Base-by-base conservation (phyloP, 177 flowering plant genomes). In the Tripterygium wilfordii region DNA sequence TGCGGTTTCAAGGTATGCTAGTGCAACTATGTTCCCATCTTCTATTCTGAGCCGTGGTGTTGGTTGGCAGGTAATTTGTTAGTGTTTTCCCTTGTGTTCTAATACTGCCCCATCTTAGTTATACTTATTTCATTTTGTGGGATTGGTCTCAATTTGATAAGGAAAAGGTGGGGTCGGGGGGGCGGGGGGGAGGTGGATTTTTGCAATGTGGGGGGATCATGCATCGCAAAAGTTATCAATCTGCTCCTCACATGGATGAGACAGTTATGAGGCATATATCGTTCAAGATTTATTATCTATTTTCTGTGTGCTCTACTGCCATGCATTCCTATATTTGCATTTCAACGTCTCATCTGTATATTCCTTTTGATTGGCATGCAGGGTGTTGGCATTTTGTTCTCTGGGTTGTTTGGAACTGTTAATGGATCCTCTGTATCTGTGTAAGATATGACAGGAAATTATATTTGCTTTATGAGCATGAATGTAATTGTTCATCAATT, bases 61-160 rank as follows among this genome's bases (percentile, higher is more conserved):
- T 49, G 95, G 95, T 46, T 86, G 95, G 95, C 95, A 83, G 91
- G 95, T 86, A 69, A 55, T 10, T n/a, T n/a, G n/a, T n/a, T n/a
- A n/a, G n/a, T n/a, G n/a, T n/a, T n/a, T n/a, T n/a, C n/a, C n/a
- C n/a, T n/a, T n/a, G n/a, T n/a, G n/a, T n/a, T n/a, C n/a, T n/a
- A n/a, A n/a, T n/a, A n/a, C n/a, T n/a, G n/a, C n/a, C n/a, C n/a
- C n/a, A n/a, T n/a, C n/a, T n/a, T n/a, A n/a, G n/a, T n/a, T n/a
- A n/a, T n/a, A n/a, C n/a, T n/a, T n/a, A n/a, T n/a, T n/a, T n/a
- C n/a, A n/a, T n/a, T n/a, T n/a, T n/a, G n/a, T n/a, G n/a, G n/a
- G n/a, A n/a, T n/a, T n/a, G n/a, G n/a, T n/a, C n/a, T n/a, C n/a
- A n/a, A n/a, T n/a, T n/a, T n/a, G n/a, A n/a, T n/a, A n/a, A n/a